A percentile compares a stretch with the other conserved stretches of the same genome.
These are phyloP conservation scores for Porogramme epimiltina DNA, from an alignment of 1,284 basidiomycete species.

Conservation along the genomic window DNA sequence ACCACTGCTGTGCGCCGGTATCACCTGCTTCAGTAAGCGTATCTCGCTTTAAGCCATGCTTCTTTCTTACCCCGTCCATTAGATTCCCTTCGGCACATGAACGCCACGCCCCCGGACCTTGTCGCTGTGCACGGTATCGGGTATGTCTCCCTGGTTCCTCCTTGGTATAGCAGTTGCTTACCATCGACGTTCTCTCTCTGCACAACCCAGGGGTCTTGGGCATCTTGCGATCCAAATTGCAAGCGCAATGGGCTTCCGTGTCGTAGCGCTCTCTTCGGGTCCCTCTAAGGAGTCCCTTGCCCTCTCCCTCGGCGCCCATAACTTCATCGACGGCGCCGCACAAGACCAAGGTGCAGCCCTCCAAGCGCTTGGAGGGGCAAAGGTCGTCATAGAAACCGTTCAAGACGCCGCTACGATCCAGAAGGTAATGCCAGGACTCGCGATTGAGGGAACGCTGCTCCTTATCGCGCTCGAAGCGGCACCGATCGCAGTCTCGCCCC, in stretches of 20 bases:
- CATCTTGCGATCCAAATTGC: slow-evolving; percentile 34
- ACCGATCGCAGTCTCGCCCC: slow-evolving; percentile 9
- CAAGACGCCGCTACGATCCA: slow-evolving; percentile 22
- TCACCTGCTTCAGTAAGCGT: slow-evolving; percentile 27
- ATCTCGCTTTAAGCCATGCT: neutral
- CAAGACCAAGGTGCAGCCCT: slow-evolving; percentile 26
- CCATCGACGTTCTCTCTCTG: neutral
- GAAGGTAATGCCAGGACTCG: slow-evolving; percentile 24
- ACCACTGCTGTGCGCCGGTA: slow-evolving; percentile 78
- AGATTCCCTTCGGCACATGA: slow-evolving; percentile 29
- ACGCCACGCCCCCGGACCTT: slow-evolving; percentile 27
- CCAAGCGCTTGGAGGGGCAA: slow-evolving; percentile 31
- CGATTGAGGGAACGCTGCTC: slow-evolving; percentile 24
- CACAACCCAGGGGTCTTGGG: slow-evolving; percentile 29
- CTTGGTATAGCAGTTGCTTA: neutral
- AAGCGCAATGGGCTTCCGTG: slow-evolving; percentile 31
- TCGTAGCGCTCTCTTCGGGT: slow-evolving; percentile 30
- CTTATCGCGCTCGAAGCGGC: slow-evolving; percentile 18
- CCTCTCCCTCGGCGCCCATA: slow-evolving; percentile 28
- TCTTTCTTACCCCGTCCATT: neutral
- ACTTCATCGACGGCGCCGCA: slow-evolving; percentile 30
- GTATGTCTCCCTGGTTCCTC: slow-evolving; percentile 2
- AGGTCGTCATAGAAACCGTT: slow-evolving; percentile 31
- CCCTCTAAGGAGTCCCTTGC: slow-evolving; percentile 30
- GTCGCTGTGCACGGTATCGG: slow-evolving; percentile 36